Conservation (phyloP, 169 alveolate species). For the Eimeria praecox region DNA sequence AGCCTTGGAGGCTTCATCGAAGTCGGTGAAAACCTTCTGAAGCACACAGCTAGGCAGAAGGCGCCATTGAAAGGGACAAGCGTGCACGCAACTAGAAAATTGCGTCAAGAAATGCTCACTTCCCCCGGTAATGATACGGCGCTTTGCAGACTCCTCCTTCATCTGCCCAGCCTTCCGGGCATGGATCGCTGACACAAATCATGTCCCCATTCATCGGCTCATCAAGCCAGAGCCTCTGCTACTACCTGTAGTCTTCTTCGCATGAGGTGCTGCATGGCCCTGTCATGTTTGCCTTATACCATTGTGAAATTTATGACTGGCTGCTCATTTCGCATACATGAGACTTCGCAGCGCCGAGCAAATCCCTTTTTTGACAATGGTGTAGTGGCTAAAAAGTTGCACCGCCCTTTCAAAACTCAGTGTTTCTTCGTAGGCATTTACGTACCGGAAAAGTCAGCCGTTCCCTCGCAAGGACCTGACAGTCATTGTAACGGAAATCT, state of each 20-base stretch:
- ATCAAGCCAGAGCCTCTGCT: neutral
- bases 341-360: slow-evolving; percentile 47
- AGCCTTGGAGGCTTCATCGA: slow-evolving; percentile 76
- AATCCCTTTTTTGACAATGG: slow-evolving; percentile 51
- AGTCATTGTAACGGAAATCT: neutral
- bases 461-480: slow-evolving; percentile 45
- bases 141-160: slow-evolving; percentile 55
- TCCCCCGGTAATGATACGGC: slow-evolving; percentile 50
- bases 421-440: neutral
- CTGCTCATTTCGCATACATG: neutral
- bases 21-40: slow-evolving; percentile 61
- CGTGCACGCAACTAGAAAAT: neutral
- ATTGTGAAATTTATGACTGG: neutral
- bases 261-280: slow-evolving; percentile 63
- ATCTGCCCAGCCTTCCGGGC: slow-evolving; percentile 63
- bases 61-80: neutral
- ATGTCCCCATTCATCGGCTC: neutral
- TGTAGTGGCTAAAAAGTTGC: slow-evolving; percentile 19
- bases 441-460: slow-evolving; percentile 65
- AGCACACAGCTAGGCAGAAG: slow-evolving; percentile 60
- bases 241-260: slow-evolving; percentile 60
- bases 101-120: neutral
- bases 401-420: neutral
- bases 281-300: neutral
- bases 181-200: slow-evolving; percentile 7